Evolutionary conservation across 768 basidiomycete species (phyloP).

Genomic region (Leccinum disarticulatum): DNA sequence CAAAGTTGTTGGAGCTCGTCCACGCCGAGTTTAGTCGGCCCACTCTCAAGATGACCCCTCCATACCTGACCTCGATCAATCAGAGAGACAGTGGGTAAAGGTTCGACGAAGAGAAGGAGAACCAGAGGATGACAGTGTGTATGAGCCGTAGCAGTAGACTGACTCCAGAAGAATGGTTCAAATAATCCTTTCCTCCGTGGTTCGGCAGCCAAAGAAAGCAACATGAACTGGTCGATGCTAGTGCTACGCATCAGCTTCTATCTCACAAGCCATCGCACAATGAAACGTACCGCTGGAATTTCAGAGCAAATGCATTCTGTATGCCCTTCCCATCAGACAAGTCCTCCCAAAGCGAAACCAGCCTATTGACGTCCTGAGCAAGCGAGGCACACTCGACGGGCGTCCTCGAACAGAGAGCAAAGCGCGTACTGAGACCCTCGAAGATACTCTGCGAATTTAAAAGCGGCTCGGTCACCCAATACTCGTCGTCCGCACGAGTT

Average conservation of each 20-base stretch:
- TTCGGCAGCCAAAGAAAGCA: constrained; percentile 72
- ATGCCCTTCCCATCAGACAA: constrained; percentile 37
- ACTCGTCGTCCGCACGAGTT: constrained; percentile 33
- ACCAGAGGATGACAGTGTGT: constrained; percentile 48
- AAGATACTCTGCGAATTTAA: constrained; percentile 45
- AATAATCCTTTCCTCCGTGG: constrained; percentile 72
- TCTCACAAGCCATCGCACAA: background rate
- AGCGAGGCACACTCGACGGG: constrained; percentile 39
- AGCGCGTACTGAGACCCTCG: constrained; percentile 48
- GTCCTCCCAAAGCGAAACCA: constrained; percentile 62
- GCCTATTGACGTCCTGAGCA: constrained; percentile 45
- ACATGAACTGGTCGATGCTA: constrained; percentile 77
- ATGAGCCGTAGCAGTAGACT: constrained; percentile 37
- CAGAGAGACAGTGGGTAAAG: constrained; percentile 64
- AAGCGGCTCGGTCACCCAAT: constrained; percentile 44
- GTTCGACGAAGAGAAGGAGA: constrained; percentile 76
- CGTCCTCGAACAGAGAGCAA: constrained; percentile 50
- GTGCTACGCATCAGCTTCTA: background rate
- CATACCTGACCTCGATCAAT: constrained; percentile 66
- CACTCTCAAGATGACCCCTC: constrained; percentile 71
- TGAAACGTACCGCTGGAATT: constrained; percentile 60
- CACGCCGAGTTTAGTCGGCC: constrained; percentile 42
- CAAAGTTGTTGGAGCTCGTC: constrained; percentile 63
- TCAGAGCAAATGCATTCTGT: constrained; percentile 45
- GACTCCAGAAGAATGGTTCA: constrained; percentile 75